Percentiles rank a stretch among this genome's conserved stretches.
These are phyloP conservation scores for Albatrellus ellisii DNA, from an alignment of 768 basidiomycete genomes.

Conservation along the genomic window DNA sequence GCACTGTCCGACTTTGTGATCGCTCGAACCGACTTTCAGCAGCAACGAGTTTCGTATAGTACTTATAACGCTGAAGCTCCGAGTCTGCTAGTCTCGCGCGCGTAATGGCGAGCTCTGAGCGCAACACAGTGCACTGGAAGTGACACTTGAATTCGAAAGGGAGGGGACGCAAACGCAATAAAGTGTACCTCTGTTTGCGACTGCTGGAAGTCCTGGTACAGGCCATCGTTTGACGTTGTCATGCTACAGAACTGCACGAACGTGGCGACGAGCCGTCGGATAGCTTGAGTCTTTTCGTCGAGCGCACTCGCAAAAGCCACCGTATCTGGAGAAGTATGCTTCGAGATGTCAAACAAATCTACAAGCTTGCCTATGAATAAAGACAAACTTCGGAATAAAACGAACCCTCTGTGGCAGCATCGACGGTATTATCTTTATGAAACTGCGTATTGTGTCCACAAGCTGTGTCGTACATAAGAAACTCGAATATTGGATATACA, in stretches of 20 bases:
- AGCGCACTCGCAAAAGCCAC: slow-evolving; percentile 27
- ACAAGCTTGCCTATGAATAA: slow-evolving; percentile 14
- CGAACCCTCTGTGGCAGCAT: slow-evolving; percentile 16
- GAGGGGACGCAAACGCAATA: too few species aligned
- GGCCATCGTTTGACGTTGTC: slow-evolving; percentile 23
- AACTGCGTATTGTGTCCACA: slow-evolving; percentile 48
- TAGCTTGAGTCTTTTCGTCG: slow-evolving; percentile 41
- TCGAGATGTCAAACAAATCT: not conserved
- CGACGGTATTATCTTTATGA: slow-evolving; percentile 39
- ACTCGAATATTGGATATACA: slow-evolving; percentile 1
- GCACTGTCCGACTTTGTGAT: slow-evolving; percentile 38
- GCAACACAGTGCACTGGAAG: slow-evolving; percentile 41
- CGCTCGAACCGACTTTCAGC: slow-evolving; percentile 56
- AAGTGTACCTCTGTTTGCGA: slow-evolving; percentile 46
- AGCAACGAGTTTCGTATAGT: slow-evolving; percentile 35
- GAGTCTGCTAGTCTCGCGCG: slow-evolving; percentile 36
- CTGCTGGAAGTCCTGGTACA: slow-evolving; percentile 35
- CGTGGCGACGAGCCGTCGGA: slow-evolving; percentile 43
- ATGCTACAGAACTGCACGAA: slow-evolving; percentile 35
- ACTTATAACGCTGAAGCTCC: slow-evolving; percentile 33
- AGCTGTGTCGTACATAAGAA: slow-evolving; percentile 27
- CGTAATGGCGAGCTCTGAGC: slow-evolving; percentile 42
- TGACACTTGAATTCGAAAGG: slow-evolving; percentile 7
- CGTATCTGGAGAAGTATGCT: slow-evolving; percentile 9
- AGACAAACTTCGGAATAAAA: slow-evolving; percentile 12